Evolutionary conservation across 78 protist genomes (phyloP), one percentile per base, ranked within the genome.

Genomic region (Dictyostelium citrinum): DNA sequence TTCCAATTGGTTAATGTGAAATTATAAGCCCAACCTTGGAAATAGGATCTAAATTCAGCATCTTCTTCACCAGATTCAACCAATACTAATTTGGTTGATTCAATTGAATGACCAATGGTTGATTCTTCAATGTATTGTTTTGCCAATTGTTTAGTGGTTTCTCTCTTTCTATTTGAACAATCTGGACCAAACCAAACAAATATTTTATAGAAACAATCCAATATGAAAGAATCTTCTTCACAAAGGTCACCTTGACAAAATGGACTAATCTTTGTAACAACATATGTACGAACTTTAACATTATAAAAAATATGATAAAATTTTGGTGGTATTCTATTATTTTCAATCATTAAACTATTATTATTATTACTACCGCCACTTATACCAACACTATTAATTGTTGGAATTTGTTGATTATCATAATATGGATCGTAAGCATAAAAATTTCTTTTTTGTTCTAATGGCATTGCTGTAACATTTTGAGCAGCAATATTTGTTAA

Each of bases 221-320:
- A 27, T 0, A 88, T 58, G 45, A 88, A 88, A 22, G 93, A 72
- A 68, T 88, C 93, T 11, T 88, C 93, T 43, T 78, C 85, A 78
- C 74, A 58, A 20, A 88, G 70, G 46, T 88, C 93, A 68, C 85
- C 61, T 46, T 88, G 93, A 68, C 93, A 43, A 77, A 78, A 88
- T 46, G 93, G 93, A 37, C 58, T 46, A 37, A 88, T 37, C 35
- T 43, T 76, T 10, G 67, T 61, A 0, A 88, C 64, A 17, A 88
- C 93, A 49, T 88, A 88, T 1, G 55, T 78, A 5, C 64, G 39
- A n/a, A 46, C 51, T 46, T 68, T 58, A 1, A 83, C 10, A 43
- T 88, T 67, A 67, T 78, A 88, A 43, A 77, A 88, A 4, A 88
- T 33, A 51, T 88, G 93, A 35, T 67, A 88, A 20, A 88, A 46